These are phyloP conservation scores for Berkeleyomyces basicola DNA, from an alignment of 2,329 filamentous ascomycete species.

Conservation along the genomic window DNA sequence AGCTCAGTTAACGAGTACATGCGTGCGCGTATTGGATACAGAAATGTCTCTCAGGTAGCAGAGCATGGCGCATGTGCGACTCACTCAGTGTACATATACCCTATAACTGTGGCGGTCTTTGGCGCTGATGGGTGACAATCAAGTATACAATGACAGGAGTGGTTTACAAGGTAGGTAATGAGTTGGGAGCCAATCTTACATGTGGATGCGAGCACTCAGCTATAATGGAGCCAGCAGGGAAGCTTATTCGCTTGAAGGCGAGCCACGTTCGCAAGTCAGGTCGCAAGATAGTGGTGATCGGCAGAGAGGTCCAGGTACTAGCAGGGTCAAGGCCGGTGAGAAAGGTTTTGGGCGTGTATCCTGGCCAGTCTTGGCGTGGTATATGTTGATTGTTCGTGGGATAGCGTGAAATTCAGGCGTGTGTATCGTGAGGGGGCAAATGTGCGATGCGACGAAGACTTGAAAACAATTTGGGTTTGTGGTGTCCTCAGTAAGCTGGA, in stretches of 20 bases:
- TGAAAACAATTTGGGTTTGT: background rate
- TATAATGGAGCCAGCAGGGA: background rate
- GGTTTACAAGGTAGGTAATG: background rate
- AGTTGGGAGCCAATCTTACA: background rate
- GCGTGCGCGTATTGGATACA: background rate
- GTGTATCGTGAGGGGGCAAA: background rate
- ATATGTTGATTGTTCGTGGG: background rate
- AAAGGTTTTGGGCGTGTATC: background rate
- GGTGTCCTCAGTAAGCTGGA: background rate
- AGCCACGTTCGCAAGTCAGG: background rate
- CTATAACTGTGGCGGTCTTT: background rate
- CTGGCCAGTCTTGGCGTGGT: background rate
- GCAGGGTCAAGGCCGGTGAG: background rate
- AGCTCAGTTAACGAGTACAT: background rate
- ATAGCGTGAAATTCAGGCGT: background rate
- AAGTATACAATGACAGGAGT: background rate
- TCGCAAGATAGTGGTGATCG: background rate
- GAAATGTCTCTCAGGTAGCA: too few relatives aligned
- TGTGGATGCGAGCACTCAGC: background rate
- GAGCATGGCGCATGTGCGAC: too few relatives aligned
- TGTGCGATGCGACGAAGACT: too few relatives aligned
- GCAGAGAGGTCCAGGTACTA: background rate
- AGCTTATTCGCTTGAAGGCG: constrained; percentile 1
- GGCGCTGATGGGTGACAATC: background rate
- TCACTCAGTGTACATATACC: background rate